These are phyloP conservation scores for Clavariopsis aquatica DNA, from an alignment of 495 filamentous ascomycete genomes.

Conservation along the genomic window DNA sequence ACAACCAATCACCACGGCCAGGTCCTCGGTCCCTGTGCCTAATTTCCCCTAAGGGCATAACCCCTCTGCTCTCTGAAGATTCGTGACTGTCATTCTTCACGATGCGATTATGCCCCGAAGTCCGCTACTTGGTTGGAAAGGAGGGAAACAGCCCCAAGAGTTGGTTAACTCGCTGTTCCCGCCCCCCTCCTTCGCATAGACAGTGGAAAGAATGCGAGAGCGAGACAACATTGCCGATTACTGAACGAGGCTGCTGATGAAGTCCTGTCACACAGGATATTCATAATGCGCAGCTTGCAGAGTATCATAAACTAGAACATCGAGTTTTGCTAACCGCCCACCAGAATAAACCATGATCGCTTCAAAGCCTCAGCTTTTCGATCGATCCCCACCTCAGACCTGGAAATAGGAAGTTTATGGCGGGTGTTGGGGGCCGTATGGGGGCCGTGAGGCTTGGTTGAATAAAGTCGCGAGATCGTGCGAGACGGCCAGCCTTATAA, in stretches of 20 bases:
- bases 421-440: neutral
- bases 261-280: neutral
- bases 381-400: neutral
- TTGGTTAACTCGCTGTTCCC: neutral
- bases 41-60: neutral
- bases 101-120: constrained; percentile 1
- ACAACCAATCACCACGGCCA: neutral
- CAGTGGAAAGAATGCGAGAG: neutral
- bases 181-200: neutral
- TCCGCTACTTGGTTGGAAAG: neutral
- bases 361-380: neutral
- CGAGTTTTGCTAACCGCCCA: neutral
- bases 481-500: neutral
- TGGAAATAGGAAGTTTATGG: neutral
- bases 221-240: neutral
- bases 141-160: neutral
- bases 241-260: neutral
- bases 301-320: neutral
- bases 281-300: neutral
- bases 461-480: neutral
- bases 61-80: neutral
- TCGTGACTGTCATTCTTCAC: neutral
- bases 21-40: neutral
- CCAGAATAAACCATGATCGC: neutral
- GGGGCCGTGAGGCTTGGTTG: neutral